Base-by-base conservation (phyloP, 2,329 filamentous ascomycete species). In the Aspergillus cejpii region DNA sequence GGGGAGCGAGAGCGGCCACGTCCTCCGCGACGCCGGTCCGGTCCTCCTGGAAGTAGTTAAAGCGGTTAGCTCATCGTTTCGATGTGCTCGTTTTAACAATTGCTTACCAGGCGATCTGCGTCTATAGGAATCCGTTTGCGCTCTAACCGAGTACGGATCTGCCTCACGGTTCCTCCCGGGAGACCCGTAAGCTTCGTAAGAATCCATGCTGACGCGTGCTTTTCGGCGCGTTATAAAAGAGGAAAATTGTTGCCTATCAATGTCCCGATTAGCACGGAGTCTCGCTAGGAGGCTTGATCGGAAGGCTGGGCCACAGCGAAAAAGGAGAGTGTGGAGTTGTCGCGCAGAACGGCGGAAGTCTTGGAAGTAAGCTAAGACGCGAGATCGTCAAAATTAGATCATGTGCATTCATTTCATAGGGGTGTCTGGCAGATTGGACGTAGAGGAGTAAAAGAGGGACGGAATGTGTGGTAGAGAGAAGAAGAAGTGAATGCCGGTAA, bases 1-100 rank as follows among this genome's bases (percentile, higher is more conserved):
- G 80, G 80, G 8, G 80, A 83, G 41, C 80, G 76, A 31, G 80
- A 83, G 44, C 80, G 69, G 33, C 61, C 65, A 43, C 73, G 76
- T 37, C 14, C 11, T 11, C 59, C 62, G 45, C 71, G 67, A 40
- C 70, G 65, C 49, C 70, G 66, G 48, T 73, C 70, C 43, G 72
- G 65, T 15, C 64, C 65, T 24, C 50, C 63, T 63, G 40, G 11
- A 47, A 24, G 12, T 17, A 20, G 12, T 20, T 19, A 48, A 11
- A 37, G 19, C 24, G 17, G 10, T 27, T 34, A 20, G 17, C 17
- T 12, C 2, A 2, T 24, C 6, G 17, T 2, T 10, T 19, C n/a
- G 20, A 28, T 20, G 26, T 53, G n/a, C 10, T 15, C 17, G 1
- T 10, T 20, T 23, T 6, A 37, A 23, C 23, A 21, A n/a, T 17